phyloP scores from a whole-genome alignment of 1,139 yeast species.

The Trichomonascaceae sp. region DNA sequence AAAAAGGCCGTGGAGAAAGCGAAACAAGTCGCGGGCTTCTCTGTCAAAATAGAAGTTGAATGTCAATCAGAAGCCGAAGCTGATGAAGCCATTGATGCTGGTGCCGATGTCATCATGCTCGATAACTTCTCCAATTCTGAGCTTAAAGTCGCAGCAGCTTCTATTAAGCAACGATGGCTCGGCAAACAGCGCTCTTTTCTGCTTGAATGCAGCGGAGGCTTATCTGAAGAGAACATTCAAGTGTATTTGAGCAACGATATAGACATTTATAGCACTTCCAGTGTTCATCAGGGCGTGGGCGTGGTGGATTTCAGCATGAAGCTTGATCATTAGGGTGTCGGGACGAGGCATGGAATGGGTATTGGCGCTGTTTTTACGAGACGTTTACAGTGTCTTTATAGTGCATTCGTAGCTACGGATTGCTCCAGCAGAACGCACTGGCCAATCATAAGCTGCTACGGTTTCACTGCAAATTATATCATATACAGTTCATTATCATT shows the following conservation, averaged over 20 bases:
- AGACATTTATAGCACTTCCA: slow-evolving; percentile 85
- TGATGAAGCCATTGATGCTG: slow-evolving; percentile 84
- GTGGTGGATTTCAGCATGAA: slow-evolving; percentile 81
- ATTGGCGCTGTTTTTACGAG: too few relatives aligned
- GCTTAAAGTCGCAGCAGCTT: slow-evolving; percentile 58
- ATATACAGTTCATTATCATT: too few relatives aligned
- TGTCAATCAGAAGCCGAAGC: slow-evolving; percentile 82
- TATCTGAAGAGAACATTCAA: slow-evolving; percentile 61
- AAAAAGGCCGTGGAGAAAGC: slow-evolving; percentile 77
- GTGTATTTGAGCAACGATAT: slow-evolving; percentile 69
- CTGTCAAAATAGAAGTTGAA: slow-evolving; percentile 88
- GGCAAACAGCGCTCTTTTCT: slow-evolving; percentile 49
- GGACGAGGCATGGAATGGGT: too few relatives aligned
- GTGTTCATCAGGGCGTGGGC: slow-evolving; percentile 87
- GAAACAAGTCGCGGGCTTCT: slow-evolving; percentile 76
- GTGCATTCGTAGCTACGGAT: too few relatives aligned
- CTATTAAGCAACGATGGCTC: slow-evolving; percentile 52
- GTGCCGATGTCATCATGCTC: slow-evolving; percentile 94
- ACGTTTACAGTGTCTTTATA: too few relatives aligned
- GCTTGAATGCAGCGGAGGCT: slow-evolving; percentile 90
- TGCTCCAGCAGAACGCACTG: too few relatives aligned
- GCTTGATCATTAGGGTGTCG: slow-evolving; percentile 40
- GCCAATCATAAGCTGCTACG: too few relatives aligned
- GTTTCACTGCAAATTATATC: too few relatives aligned
- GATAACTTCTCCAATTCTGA: slow-evolving; percentile 76